phyloP scores from a whole-genome alignment of 2,329 filamentous ascomycete genomes.

The Peltaster fructicola region DNA sequence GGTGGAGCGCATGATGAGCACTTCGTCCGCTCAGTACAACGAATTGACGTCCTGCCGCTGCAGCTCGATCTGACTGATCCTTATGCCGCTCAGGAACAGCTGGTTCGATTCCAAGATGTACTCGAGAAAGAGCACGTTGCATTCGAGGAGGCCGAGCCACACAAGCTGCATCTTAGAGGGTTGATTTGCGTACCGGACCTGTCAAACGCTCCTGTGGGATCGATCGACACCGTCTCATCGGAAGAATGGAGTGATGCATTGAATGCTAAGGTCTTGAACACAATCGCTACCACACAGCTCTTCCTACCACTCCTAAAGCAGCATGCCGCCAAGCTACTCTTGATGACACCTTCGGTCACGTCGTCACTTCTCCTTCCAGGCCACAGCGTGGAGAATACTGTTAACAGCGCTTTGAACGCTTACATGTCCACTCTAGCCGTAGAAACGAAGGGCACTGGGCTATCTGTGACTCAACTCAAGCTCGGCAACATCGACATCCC shows the following conservation, averaged over 20 bases:
- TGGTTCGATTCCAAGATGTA: conserved; percentile 52
- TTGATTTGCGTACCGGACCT: conserved; percentile 69
- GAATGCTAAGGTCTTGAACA: conserved; percentile 79
- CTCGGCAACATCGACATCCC: conserved; percentile 81
- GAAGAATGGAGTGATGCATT: conserved; percentile 77
- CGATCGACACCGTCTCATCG: conserved; percentile 69
- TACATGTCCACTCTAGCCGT: conserved; percentile 66
- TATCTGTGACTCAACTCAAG: conserved; percentile 73
- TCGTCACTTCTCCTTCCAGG: conserved; percentile 64
- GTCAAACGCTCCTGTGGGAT: conserved; percentile 53
- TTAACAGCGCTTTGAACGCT: conserved; percentile 71
- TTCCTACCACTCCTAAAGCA: conserved; percentile 45
- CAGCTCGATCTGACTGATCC: conserved; percentile 69
- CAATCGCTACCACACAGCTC: conserved; percentile 72
- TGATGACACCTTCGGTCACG: conserved; percentile 66
- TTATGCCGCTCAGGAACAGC: conserved; percentile 47
- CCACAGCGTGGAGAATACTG: conserved; percentile 69
- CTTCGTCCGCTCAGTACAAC: conserved; percentile 55
- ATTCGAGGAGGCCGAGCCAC: conserved; percentile 56
- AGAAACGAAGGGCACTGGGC: conserved; percentile 46
- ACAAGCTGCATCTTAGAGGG: conserved; percentile 59
- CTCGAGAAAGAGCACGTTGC: conserved; percentile 60
- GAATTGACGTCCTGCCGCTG: conserved; percentile 66
- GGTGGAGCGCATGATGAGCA: conserved; percentile 72
- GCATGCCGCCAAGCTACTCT: conserved; percentile 48